A percentile compares a stretch with the other conserved stretches of the same genome.
phyloP scores from a whole-genome alignment of 257 asterid genomes.

The Solanum dulcamara region DNA sequence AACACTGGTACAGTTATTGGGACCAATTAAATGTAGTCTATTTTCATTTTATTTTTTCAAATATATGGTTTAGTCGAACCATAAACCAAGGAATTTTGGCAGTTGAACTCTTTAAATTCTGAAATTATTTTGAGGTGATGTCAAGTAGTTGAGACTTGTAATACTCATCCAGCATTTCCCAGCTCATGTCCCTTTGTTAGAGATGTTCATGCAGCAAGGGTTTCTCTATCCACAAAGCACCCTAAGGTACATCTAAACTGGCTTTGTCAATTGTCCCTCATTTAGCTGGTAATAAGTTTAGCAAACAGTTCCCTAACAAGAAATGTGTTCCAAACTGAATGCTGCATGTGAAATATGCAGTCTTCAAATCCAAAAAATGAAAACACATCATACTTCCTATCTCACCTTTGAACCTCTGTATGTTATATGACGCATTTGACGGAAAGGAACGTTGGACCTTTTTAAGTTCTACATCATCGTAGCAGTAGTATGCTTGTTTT shows the following conservation, averaged over 20 bases:
- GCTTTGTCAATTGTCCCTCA: background rate
- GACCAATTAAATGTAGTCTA: background rate
- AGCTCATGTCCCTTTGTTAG: background rate
- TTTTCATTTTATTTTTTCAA: background rate
- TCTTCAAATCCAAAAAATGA: background rate
- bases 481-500: constrained; percentile 71
- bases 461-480: constrained; percentile 70
- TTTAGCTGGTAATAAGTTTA: background rate
- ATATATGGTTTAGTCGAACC: background rate
- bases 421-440: constrained; percentile 82
- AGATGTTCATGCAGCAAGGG: background rate
- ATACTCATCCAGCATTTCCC: background rate
- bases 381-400: background rate
- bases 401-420: constrained; percentile 96
- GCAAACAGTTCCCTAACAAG: background rate
- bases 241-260: background rate
- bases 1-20: no score
- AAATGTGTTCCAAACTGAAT: background rate
- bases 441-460: constrained; percentile 65
- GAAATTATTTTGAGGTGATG: background rate
- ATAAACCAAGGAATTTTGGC: background rate
- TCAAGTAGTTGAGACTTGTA: background rate
- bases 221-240: background rate
- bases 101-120: background rate
- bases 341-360: background rate